Conservation (phyloP, 202 grass and related monocot genomes). For the Cymbopogon flexuosus region DNA sequence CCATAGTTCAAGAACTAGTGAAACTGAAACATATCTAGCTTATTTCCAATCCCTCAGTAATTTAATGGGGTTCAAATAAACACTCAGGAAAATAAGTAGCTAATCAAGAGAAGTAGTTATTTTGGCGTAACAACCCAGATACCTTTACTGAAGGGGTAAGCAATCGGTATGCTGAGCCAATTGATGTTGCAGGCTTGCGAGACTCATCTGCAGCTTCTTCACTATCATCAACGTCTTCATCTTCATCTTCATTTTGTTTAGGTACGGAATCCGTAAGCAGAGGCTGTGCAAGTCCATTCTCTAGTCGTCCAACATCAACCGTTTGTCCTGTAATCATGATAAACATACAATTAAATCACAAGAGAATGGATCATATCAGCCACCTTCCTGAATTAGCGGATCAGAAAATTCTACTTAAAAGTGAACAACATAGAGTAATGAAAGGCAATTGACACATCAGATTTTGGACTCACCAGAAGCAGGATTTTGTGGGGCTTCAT, state of each 20-base stretch:
- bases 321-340: conserved; percentile 42
- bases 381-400: not conserved
- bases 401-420: not conserved
- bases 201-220: conserved; percentile 62
- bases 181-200: conserved; percentile 58
- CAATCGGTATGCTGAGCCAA: conserved; percentile 83
- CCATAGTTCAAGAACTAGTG: not conserved
- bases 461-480: conserved; percentile 41
- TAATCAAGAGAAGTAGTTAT: not conserved
- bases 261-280: conserved; percentile 47
- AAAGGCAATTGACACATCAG: not conserved
- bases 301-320: conserved; percentile 42
- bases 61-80: not conserved
- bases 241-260: conserved; percentile 58
- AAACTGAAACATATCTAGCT: not conserved
- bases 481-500: conserved; percentile 32
- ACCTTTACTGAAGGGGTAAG: conserved; percentile 93
- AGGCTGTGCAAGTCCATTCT: conserved; percentile 67
- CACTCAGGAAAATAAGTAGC: not conserved
- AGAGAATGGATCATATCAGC: not conserved
- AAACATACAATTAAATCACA: conserved; percentile 15
- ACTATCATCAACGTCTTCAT: conserved; percentile 54
- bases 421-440: not conserved
- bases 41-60: not conserved
- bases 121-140: conserved; percentile 21